Evolutionary conservation across 2,329 filamentous ascomycete species (phyloP).

Genomic region (Penicillium crustosum): DNA sequence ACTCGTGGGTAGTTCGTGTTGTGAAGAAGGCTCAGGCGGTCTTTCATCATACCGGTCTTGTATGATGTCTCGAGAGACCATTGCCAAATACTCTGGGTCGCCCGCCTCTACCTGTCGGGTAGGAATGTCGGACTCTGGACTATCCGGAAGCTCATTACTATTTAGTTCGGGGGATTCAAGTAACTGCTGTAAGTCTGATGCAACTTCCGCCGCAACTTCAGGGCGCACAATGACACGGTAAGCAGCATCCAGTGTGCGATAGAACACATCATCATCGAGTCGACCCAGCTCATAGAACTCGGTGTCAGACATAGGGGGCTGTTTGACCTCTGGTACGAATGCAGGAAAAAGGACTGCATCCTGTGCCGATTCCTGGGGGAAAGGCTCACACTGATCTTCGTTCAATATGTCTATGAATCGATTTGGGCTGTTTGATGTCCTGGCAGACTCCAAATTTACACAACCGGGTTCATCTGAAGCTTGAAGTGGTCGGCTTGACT

Average conservation of each 20-base stretch:
- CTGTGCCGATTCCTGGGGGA: not conserved
- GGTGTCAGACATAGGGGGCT: not conserved
- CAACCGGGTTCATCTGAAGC: not conserved
- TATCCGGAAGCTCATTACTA: not conserved
- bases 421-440: not conserved
- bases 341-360: not conserved
- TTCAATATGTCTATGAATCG: not conserved
- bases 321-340: not conserved
- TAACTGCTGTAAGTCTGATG: not conserved
- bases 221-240: constrained; percentile 1
- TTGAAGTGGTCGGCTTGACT: not conserved
- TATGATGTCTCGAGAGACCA: not conserved
- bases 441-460: not conserved
- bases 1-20: not conserved
- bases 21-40: not conserved
- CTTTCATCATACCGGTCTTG: not conserved
- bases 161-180: not conserved
- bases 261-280: constrained; percentile 7
- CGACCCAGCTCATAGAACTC: not conserved
- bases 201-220: not conserved
- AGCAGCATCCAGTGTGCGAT: constrained; percentile 7
- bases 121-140: not conserved
- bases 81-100: not conserved
- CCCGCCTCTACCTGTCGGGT: not conserved
- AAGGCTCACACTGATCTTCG: not conserved